These are phyloP conservation scores for Cyberlindnera maclurae DNA, from an alignment of 805 yeast species.

Conservation along the genomic window DNA sequence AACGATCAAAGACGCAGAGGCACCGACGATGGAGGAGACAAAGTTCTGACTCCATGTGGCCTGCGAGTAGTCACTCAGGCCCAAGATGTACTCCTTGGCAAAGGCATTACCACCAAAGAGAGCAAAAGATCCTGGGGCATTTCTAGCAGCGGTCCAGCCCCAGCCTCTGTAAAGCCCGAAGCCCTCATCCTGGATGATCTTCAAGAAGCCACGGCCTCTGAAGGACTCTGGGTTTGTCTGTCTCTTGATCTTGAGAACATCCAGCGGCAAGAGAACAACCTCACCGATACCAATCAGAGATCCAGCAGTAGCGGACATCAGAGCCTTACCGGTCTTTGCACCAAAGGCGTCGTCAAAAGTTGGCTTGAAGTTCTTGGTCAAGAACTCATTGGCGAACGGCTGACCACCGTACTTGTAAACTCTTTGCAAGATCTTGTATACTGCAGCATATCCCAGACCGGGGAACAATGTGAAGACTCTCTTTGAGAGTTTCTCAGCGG, in stretches of 20 bases:
- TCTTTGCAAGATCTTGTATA: constrained; percentile 92
- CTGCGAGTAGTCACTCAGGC: constrained; percentile 74
- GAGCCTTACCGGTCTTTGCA: constrained; percentile 93
- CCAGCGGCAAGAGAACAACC: constrained; percentile 89
- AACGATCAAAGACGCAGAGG: constrained; percentile 92
- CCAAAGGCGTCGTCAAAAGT: constrained; percentile 77
- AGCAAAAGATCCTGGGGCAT: constrained; percentile 98
- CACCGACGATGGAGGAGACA: constrained; percentile 91
- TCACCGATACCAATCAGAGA: constrained; percentile 97
- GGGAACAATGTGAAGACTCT: constrained; percentile 87
- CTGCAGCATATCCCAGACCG: constrained; percentile 97
- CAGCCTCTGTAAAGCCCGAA: constrained; percentile 92
- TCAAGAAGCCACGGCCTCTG: constrained; percentile 93
- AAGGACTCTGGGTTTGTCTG: constrained; percentile 99
- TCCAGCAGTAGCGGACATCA: constrained; percentile 96
- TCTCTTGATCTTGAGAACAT: constrained; percentile 94
- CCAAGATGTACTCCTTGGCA: constrained; percentile 92
- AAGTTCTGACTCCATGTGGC: constrained; percentile 97
- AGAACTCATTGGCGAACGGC: constrained; percentile 93
- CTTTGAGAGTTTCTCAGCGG: constrained; percentile 58
- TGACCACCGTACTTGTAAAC: constrained; percentile 99
- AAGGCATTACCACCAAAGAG: constrained; percentile 98
- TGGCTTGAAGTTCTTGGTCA: constrained; percentile 64
- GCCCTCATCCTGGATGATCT: constrained; percentile 85
- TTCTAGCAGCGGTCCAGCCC: constrained; percentile 99